Evolutionary conservation across 2,329 filamentous ascomycete species (phyloP), one percentile per base, ranked within the genome.

Genomic region (Trichoderma sp.): DNA sequence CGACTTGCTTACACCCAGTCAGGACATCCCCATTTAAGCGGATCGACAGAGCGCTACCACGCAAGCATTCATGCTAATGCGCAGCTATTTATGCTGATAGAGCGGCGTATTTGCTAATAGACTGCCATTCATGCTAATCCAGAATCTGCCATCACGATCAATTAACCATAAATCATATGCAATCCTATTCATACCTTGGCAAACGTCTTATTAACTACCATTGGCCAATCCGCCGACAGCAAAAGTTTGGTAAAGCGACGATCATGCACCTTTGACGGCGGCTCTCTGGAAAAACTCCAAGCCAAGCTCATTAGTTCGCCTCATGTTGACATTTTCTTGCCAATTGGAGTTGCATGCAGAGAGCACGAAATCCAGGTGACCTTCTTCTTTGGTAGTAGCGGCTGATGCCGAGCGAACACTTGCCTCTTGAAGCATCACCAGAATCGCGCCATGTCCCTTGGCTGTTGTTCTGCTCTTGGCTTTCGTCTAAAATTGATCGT

Each of bases 61-160:
- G 21, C 43, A 24, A 13, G 19, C 21, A 24, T 49, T 49, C 21
- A 13, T 10, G 49, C 43, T 21, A 29, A 64, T 64, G 19, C 61
- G 33, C 61, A 2, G 11, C 3, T 0, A 55, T 14, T 55, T 64
- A 56, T 43, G 52, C 61, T 43, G 35, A 64, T 56, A 11, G n/a
- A 49, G 8, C 7, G 4, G 19, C 14, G n/a, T n/a, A 31, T 24
- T 62, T 52, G 40, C 29, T 29, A 49, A 24, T 31, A 24, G 2
- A 24, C 6, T 10, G 43, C 33, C n/a, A 61, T 61, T 64, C 61
- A 64, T 64, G 49, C 61, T 64, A 64, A 40, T 64, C n/a, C 31
- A 33, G 3, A 55, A 29, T n/a, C 35, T 40, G 47, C 31, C 61
- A 61, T 6, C 14, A 11, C 6, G 1, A 13, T 2, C 6, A 62